Base-by-base conservation (phyloP, 805 yeast genomes). In the Myxozyma melibiosi region DNA sequence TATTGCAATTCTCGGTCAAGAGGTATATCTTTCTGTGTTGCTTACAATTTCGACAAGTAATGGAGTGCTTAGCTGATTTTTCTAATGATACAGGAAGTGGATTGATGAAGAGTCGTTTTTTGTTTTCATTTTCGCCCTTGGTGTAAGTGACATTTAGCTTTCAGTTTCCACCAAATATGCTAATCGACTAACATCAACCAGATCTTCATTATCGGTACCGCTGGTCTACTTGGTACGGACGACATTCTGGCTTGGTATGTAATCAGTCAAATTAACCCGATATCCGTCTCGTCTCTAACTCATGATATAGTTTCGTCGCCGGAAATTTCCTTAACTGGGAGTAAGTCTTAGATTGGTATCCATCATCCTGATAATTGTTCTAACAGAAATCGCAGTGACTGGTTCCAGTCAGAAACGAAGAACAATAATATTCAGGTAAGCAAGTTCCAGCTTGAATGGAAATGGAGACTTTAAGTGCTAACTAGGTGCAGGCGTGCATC, bases 251-350 rank as follows among this genome's bases (percentile, higher is more conserved):
- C 85, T 3, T 84, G 89, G 59, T 55, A 35, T 18, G 52, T 34
- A 24, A 20, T 20, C 18, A 7, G 11, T n/a, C 16, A 7, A 2
- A 13, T 16, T 2, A 35, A 13, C 16, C 27, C 11, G 18, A 11
- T 13, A n/a, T 5, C 9, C 2, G 30, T 8, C 37, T 9, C 13
- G 18, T 9, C 4, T 30, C 38, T 51, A 38, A 43, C 55, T 9
- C n/a, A 18, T n/a, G 3, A 37, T 9, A 31, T 18, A 55, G 60
- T 9, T 86, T 85, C 68, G 81, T 85, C 5, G 90, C 89, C 1
- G 90, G 90, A 25, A 80, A 86, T 1, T 81, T 85, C 0, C 84
- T 86, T 67, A 82, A 87, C 3, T 85, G 90, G 90, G 83, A 84
- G 46, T 55, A 47, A 67, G 52, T 44, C 7, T 20, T 37, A 14